These are phyloP conservation scores for Nicotiana rustica DNA, from an alignment of 305 asterid species.

Conservation along the genomic window DNA sequence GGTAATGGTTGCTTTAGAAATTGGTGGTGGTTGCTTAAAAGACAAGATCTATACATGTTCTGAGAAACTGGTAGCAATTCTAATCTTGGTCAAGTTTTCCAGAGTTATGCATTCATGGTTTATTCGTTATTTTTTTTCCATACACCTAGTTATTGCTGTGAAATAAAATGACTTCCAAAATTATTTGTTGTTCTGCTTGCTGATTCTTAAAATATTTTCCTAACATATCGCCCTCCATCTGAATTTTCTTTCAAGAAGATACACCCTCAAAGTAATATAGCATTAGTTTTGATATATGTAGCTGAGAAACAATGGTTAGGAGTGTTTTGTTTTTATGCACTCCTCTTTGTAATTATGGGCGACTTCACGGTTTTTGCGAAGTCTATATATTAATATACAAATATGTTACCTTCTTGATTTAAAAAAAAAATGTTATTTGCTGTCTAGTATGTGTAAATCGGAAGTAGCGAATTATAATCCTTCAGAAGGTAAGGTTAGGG, in stretches of 20 bases:
- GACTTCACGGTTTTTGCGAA: no score
- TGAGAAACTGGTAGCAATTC: background rate
- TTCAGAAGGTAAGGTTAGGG: background rate
- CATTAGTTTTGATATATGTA: background rate
- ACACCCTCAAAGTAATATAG: conserved; percentile 1
- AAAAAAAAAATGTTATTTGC: background rate
- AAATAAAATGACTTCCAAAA: background rate
- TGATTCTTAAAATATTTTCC: background rate
- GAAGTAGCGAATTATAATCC: background rate
- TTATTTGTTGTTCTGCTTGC: conserved; percentile 4
- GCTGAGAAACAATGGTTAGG: background rate
- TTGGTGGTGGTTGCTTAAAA: background rate
- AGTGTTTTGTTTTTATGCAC: no score
- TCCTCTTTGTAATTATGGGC: no score
- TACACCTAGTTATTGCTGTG: background rate
- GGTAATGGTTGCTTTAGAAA: background rate
- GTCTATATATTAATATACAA: no score
- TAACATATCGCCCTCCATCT: background rate
- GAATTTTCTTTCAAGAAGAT: background rate
- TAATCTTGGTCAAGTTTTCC: background rate
- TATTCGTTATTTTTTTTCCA: background rate
- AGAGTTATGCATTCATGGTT: background rate
- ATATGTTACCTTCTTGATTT: no score
- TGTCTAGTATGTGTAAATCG: background rate
- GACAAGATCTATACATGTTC: background rate